Percentiles rank a stretch among this genome's conserved stretches.
These are phyloP conservation scores for Exophiala lecanii-corni DNA, from an alignment of 2,329 filamentous ascomycete species.

Conservation along the genomic window DNA sequence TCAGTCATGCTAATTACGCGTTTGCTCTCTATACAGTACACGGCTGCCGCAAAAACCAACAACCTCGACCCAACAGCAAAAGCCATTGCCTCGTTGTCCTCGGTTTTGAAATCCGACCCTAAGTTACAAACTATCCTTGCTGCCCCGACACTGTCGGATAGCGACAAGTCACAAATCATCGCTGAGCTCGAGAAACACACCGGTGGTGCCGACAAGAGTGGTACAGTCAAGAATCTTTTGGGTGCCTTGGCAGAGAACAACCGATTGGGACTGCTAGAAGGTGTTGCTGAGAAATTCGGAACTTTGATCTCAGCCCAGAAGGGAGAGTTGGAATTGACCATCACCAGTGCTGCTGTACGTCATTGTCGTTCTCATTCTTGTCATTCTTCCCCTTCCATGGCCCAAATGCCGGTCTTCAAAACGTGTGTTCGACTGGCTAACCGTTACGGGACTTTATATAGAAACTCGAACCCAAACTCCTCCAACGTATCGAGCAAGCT, in stretches of 20 bases:
- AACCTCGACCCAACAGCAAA: conserved; percentile 80
- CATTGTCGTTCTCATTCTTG: conserved; percentile 1
- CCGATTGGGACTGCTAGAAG: conserved; percentile 75
- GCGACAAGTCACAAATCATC: conserved; percentile 83
- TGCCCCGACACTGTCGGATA: conserved; percentile 70
- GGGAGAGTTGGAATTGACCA: conserved; percentile 88
- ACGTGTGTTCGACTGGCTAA: no score
- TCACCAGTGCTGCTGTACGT: conserved; percentile 78
- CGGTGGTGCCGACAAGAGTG: conserved; percentile 62
- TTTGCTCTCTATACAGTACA: conserved; percentile 73
- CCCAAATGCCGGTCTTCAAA: no score
- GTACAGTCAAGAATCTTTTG: conserved; percentile 93
- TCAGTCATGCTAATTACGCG: no score
- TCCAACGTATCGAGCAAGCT: conserved; percentile 79
- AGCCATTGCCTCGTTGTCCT: conserved; percentile 66
- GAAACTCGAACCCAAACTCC: conserved; percentile 81
- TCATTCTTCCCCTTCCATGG: no score
- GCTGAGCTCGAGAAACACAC: conserved; percentile 82
- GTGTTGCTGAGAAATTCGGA: conserved; percentile 80
- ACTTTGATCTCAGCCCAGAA: conserved; percentile 81
- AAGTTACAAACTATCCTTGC: conserved; percentile 73
- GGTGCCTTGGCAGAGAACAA: conserved; percentile 91
- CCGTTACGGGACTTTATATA: no score
- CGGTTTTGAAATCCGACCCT: conserved; percentile 72
- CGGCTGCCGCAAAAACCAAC: conserved; percentile 82